Evolutionary conservation across 768 basidiomycete genomes (phyloP), one percentile per base, ranked within the genome.

Genomic region (Lactarius pseudohatsudake): DNA sequence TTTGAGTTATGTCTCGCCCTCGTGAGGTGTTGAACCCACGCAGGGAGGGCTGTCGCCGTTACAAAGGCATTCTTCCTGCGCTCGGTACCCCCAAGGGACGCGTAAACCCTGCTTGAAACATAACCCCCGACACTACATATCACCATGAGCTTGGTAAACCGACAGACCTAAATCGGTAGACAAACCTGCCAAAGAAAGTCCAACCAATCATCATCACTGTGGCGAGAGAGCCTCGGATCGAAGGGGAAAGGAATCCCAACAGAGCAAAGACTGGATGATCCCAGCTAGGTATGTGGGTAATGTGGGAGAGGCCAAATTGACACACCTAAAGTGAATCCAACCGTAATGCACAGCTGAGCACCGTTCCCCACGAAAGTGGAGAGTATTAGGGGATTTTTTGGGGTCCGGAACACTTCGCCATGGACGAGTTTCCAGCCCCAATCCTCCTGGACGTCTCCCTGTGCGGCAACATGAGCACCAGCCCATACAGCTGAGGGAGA

Each of bases 341-440:
- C 87, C 96, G 98, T 97, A 11, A 89, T 85, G 69, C 86, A 87
- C 8, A 96, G 78, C 74, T 97, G 95, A 30, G 87, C 80, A 7
- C 94, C 94, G 72, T 94, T 98, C 13, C 96, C 96, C 26, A 91
- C 87, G 77, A 95, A 83, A 43, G 94, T 84, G 3, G 93, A 88
- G 9, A 98, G 79, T 9, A 89, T 69, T 82, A 95, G 85, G 0
- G 94, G 86, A 61, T 88, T 83, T 55, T 79, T 78, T 0, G 96
- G 96, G 1, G 88, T 81, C 26, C 96, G 86, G 82, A 98, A 98
- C 20, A 98, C 92, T 77, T 98, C 96, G 28, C 94, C 95, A 71
- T 97, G 94, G 30, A 98, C 88, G n/a, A 98, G 85, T 74, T 98
- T 98, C 96, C 96, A 98, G 1, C 96, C 96, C 85, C 90, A 96